Conservation (phyloP, 306 rosid species). For the Fragaria iinumae region DNA sequence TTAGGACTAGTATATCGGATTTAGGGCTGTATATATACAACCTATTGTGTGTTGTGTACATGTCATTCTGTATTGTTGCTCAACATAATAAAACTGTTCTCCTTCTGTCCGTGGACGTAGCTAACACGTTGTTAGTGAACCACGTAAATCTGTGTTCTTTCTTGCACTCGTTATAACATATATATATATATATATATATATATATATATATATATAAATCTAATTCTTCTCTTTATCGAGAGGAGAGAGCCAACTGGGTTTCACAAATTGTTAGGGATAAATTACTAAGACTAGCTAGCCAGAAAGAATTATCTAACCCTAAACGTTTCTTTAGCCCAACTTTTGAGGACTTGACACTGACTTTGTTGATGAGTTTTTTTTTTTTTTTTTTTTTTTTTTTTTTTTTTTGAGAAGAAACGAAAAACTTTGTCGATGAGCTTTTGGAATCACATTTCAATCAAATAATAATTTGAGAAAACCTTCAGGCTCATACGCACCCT, state of each 20-base stretch:
- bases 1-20: no score
- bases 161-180: no score
- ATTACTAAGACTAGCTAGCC: not conserved
- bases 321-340: not conserved
- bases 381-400: not conserved
- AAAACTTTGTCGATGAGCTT: not conserved
- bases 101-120: no score
- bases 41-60: no score
- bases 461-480: not conserved
- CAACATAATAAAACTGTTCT: no score
- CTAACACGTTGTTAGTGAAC: no score
- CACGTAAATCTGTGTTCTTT: no score
- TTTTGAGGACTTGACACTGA: not conserved
- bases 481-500: not conserved
- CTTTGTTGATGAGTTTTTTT: not conserved
- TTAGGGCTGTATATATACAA: no score
- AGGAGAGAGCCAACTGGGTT: conserved; percentile 7
- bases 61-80: no score
- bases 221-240: conserved; percentile 8
- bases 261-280: not conserved
- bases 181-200: not conserved
- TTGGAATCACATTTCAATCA: not conserved
- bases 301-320: not conserved
- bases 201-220: not conserved
- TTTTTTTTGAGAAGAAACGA: no score